Conservation (phyloP, 768 basidiomycete genomes). For the Collybia sordida region DNA sequence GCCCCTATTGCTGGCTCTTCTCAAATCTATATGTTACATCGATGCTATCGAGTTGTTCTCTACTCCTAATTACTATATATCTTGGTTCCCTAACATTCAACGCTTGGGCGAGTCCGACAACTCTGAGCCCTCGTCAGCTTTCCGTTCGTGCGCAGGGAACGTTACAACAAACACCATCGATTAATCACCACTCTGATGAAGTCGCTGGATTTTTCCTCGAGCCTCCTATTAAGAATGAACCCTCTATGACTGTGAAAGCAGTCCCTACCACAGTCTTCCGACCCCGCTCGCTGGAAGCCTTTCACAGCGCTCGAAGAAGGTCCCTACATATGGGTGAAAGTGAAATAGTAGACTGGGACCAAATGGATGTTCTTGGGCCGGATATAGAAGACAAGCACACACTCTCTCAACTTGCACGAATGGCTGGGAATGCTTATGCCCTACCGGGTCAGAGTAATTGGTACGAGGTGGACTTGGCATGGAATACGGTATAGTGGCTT, state of each 20-base stretch:
- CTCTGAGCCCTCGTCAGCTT: conserved; percentile 2
- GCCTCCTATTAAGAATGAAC: neutral
- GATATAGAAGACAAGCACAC: conserved; percentile 81
- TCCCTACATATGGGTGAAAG: conserved; percentile 50
- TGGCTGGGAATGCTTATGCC: conserved; percentile 89
- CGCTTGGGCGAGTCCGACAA: neutral
- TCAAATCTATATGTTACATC: conserved; percentile 12
- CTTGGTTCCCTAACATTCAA: neutral
- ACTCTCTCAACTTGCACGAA: conserved; percentile 77
- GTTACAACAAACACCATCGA: conserved; percentile 7
- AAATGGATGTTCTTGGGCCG: conserved; percentile 64
- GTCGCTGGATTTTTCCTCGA: conserved; percentile 2
- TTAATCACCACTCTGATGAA: conserved; percentile 3
- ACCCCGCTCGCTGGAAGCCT: conserved; percentile 49
- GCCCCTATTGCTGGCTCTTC: neutral
- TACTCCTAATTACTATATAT: conserved; percentile 2
- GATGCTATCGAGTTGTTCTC: conserved; percentile 6
- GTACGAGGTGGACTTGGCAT: conserved; percentile 77
- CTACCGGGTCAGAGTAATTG: conserved; percentile 68
- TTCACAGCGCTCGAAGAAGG: conserved; percentile 51
- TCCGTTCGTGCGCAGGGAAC: conserved; percentile 12
- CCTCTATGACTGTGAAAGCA: conserved; percentile 35
- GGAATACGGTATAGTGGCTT: conserved; percentile 53
- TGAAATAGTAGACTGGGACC: conserved; percentile 66
- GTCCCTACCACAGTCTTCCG: conserved; percentile 58